Conservation (phyloP, 2,329 filamentous ascomycete species). For the Cercospora zeae-maydis region DNA sequence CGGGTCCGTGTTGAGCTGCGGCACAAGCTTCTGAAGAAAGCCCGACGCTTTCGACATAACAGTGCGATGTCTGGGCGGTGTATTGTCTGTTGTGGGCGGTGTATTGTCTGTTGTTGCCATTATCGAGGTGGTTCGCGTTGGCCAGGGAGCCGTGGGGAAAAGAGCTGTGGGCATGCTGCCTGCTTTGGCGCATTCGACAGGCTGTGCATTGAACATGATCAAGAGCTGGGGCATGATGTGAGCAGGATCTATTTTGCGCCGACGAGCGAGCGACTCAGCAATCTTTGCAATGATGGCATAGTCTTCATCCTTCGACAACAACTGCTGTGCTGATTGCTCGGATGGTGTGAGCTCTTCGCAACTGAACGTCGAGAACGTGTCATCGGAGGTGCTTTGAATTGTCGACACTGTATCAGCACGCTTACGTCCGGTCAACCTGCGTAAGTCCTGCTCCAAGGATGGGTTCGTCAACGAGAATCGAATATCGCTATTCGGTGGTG, state of each 20-base stretch:
- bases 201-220: conserved; percentile 29
- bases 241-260: conserved; percentile 36
- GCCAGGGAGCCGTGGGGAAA: not conserved
- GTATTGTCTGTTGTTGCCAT: conserved; percentile 4
- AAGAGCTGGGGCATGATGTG: conserved; percentile 37
- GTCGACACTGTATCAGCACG: conserved; percentile 20
- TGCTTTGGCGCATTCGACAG: not conserved
- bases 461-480: conserved; percentile 26
- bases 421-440: conserved; percentile 6
- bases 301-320: conserved; percentile 8
- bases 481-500: conserved; percentile 29
- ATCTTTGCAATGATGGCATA: conserved; percentile 37
- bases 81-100: conserved; percentile 2
- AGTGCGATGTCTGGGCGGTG: conserved; percentile 16
- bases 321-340: conserved; percentile 28
- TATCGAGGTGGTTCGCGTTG: conserved; percentile 6
- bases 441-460: conserved; percentile 23
- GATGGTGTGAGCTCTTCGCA: conserved; percentile 34
- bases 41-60: conserved; percentile 34
- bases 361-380: conserved; percentile 37
- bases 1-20: conserved; percentile 27
- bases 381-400: conserved; percentile 25
- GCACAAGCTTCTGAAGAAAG: conserved; percentile 31
- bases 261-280: conserved; percentile 35
- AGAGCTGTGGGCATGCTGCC: conserved; percentile 7